Base-by-base conservation (phyloP, 257 asterid genomes). In the Paulownia fortunei region DNA sequence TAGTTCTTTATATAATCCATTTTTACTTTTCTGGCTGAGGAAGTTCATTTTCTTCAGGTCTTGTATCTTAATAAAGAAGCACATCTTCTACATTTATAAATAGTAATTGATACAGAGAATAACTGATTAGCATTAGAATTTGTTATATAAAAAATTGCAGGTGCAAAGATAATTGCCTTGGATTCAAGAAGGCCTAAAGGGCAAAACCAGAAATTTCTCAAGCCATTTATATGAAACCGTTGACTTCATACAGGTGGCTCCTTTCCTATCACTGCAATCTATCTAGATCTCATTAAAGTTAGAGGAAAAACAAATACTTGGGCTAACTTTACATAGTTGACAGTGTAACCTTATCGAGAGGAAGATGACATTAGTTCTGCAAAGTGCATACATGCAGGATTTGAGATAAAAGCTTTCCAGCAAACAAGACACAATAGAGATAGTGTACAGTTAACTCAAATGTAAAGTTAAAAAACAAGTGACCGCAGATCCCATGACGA, bases 251-350 rank as follows among this genome's bases (percentile, higher is more conserved):
- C 21, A 4, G 11, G 19, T 52, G 51, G 23, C 66, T 34, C 55
- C 66, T n/a, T 72, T 11, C 10, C 26, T 26, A 59, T 42, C 69
- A 73, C 78, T 8, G 23, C 12, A 73, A 58, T 42, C n/a, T n/a
- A n/a, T n/a, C n/a, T n/a, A n/a, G 15, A 58, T 39, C 30, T 62
- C 42, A 36, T 34, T 51, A 59, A 36, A 16, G 15, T 46, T 2
- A 16, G 10, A 62, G 61, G n/a, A 46, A 61, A 9, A 61, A 55
- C 10, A 36, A 72, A 55, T 56, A 58, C 69, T 27, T 73, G n/a
- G 23, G 16, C 24, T 47, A 64, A 26, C 23, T 42, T 19, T 12
- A 63, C 34, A 59, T 19, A 75, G 15, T 34, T 15, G 21, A 64
- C 42, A 49, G 27, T 44, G 26, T 18, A 42, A 11, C 39, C 55